Evolutionary conservation across 2,329 filamentous ascomycete species (phyloP).

Genomic region (Aureobasidium sp.): DNA sequence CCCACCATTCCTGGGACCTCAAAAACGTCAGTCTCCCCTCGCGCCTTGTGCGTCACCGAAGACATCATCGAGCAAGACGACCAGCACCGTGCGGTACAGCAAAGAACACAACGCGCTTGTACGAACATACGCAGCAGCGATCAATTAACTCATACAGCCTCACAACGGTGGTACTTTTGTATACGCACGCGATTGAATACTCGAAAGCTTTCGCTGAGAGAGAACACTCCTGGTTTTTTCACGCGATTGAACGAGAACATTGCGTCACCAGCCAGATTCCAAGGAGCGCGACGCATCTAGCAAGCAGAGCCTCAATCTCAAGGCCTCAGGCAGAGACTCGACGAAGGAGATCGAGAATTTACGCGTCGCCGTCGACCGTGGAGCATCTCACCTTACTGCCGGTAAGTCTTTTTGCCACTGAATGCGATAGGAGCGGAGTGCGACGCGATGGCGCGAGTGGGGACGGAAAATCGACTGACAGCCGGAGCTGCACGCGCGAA

Average conservation of each 20-base stretch:
- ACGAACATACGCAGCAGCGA: conserved; percentile 2
- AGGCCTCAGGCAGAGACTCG: not conserved
- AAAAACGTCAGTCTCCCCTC: not conserved
- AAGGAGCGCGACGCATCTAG: not conserved
- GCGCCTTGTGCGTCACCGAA: not conserved
- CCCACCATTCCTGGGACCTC: not conserved
- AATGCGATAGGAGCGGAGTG: conserved; percentile 5
- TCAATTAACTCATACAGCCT: not conserved
- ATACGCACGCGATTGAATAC: not conserved
- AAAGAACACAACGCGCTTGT: conserved; percentile 7
- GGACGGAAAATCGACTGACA: conserved; percentile 1
- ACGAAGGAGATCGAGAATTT: not conserved
- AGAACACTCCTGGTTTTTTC: not conserved
- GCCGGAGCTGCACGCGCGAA: conserved; percentile 4
- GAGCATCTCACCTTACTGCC: not conserved
- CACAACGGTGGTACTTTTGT: not conserved
- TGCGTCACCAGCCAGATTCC: not conserved
- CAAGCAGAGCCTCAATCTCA: conserved; percentile 1
- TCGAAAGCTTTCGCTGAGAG: not conserved
- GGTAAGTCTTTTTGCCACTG: conserved; percentile 10
- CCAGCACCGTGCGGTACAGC: conserved; percentile 6
- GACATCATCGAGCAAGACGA: not conserved
- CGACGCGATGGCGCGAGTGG: conserved; percentile 9
- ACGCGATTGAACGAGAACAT: not conserved
- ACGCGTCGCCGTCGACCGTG: conserved; percentile 4